A percentile compares a stretch with the other conserved stretches of the same genome.
Evolutionary conservation across 495 filamentous ascomycete genomes (phyloP).

Genomic region (Podospora pseudocomata): DNA sequence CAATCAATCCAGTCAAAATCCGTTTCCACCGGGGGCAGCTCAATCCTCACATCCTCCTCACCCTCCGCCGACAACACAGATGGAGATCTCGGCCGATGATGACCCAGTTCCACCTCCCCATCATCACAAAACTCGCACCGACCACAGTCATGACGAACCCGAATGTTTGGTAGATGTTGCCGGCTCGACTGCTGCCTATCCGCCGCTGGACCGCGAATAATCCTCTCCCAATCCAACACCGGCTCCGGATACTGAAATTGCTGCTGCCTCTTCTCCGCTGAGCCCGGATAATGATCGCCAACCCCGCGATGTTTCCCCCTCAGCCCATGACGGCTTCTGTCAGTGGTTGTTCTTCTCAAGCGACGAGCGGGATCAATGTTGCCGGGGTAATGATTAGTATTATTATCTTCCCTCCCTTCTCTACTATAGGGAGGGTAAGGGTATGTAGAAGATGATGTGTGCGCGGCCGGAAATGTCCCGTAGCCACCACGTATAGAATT

Average conservation of each 20-base stretch:
- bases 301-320: no score
- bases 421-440: not conserved
- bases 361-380: not conserved
- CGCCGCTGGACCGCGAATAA: slow-evolving; percentile 4
- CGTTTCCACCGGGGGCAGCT: slow-evolving; percentile 3
- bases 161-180: not conserved
- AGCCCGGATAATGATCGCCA: no score
- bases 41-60: slow-evolving; percentile 3
- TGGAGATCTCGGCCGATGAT: no score
- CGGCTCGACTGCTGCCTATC: no score
- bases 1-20: slow-evolving; percentile 19
- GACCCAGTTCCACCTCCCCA: not conserved
- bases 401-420: not conserved
- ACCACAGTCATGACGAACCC: not conserved
- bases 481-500: not conserved
- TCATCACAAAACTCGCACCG: not conserved
- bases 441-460: not conserved
- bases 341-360: not conserved
- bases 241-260: slow-evolving; percentile 9
- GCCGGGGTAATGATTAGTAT: not conserved
- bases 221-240: slow-evolving; percentile 6
- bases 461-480: not conserved
- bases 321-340: not conserved
- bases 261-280: not conserved
- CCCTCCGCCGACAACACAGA: no score